A percentile compares a stretch with the other conserved stretches of the same genome.
Conservation (phyloP, 352 stramenopile genomes). For the Pythium diclinum region DNA sequence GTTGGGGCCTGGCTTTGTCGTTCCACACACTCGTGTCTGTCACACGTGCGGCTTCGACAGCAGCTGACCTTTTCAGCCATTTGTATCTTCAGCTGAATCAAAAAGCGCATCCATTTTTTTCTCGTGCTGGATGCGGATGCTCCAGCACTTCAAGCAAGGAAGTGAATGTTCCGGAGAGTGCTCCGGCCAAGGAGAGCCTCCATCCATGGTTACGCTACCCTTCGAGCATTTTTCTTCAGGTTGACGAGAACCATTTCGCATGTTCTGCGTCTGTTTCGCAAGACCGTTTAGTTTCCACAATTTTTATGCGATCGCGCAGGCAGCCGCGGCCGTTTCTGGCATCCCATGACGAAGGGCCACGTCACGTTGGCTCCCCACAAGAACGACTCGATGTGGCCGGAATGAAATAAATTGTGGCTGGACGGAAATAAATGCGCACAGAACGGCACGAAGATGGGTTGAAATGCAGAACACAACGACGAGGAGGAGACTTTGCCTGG, state of each 20-base stretch:
- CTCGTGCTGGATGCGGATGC: too few species aligned
- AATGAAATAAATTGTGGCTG: not conserved
- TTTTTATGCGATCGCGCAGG: not conserved
- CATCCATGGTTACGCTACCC: not conserved
- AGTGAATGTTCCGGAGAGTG: not conserved
- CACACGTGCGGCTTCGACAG: not conserved
- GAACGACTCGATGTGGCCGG: not conserved
- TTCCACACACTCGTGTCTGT: not conserved
- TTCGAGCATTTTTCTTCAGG: not conserved
- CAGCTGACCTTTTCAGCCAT: not conserved
- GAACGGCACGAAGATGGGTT: not conserved
- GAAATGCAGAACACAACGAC: not conserved
- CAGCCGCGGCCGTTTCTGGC: not conserved
- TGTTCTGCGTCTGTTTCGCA: not conserved
- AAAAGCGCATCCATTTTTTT: not conserved
- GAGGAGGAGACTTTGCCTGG: too few species aligned
- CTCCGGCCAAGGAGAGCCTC: not conserved
- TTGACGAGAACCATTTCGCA: not conserved
- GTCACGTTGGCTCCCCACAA: not conserved
- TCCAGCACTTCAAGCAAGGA: not conserved
- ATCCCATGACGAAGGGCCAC: not conserved
- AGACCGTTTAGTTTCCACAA: slow-evolving; percentile 4
- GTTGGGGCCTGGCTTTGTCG: not conserved
- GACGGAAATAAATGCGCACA: not conserved
- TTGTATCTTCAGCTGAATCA: not conserved